Evolutionary conservation across 2,329 filamentous ascomycete species (phyloP), one percentile per base, ranked within the genome.

Genomic region (Apiospora aurea): DNA sequence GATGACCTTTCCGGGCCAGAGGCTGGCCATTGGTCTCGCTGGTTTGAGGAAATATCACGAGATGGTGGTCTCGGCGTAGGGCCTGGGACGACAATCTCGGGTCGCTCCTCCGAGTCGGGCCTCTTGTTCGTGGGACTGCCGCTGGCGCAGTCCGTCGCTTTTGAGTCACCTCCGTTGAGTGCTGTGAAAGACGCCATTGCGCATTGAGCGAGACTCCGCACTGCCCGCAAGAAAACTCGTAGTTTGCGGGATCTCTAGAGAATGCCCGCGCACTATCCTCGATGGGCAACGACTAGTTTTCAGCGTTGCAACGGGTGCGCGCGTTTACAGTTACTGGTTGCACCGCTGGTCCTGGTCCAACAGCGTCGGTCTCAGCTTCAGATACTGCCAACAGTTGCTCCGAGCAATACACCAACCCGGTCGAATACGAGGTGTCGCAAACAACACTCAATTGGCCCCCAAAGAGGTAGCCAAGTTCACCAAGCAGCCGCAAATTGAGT

Each of bases 21-120:
- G 5, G 77, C 79, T 43, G 83, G 78, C 83, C 86, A 85, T 69
- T 81, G 81, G 16, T 86, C 86, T 69, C 78, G 78, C 38, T 81
- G 80, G 46, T 75, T 78, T 38, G 75, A 67, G 13, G 77, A 70
- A 26, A 47, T 53, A 75, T 82, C 75, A 70, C 74, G 75, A 64
- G 57, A 64, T 41, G 51, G 69, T 67, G 61, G 76, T 72, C 47
- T 74, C 77, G 21, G 34, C 75, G 70, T 70, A 46, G 66, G 41
- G 41, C 66, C 44, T 76, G 72, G 49, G 38, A 69, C 68, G 57
- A 76, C 74, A 70, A 71, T 72, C 70, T 61, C 69, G 66, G 76
- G 61, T 43, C 76, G 76, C 64, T 80, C 79, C 69, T 80, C 79
- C 34, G 78, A 78, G 43, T 70, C 69, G 24, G 75, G 72, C 64